Evolutionary conservation across 2,329 filamentous ascomycete species (phyloP).

Genomic region (Aspergillus puulaauensis): DNA sequence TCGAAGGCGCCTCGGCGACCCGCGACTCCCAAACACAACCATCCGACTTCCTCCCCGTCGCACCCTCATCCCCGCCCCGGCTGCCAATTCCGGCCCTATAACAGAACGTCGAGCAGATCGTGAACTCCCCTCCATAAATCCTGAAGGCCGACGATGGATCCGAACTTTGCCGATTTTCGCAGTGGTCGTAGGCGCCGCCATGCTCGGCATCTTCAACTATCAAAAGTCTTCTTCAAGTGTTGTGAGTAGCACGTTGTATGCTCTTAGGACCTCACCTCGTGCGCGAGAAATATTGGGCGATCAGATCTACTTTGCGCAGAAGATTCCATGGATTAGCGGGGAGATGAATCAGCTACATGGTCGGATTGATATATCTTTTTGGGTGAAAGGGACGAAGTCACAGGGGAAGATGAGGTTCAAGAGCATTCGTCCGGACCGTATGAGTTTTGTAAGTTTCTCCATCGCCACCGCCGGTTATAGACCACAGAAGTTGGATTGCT

Average conservation of each 20-base stretch:
- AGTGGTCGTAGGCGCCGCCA: constrained; percentile 66
- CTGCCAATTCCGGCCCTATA: constrained; percentile 51
- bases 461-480: not conserved
- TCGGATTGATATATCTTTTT: constrained; percentile 80
- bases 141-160: constrained; percentile 59
- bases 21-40: constrained; percentile 13
- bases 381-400: constrained; percentile 75
- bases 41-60: constrained; percentile 31
- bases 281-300: constrained; percentile 81
- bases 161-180: constrained; percentile 80
- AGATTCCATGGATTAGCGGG: constrained; percentile 80
- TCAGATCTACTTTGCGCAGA: constrained; percentile 75
- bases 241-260: constrained; percentile 87
- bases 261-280: constrained; percentile 73
- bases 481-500: not conserved
- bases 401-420: constrained; percentile 76
- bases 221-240: constrained; percentile 88
- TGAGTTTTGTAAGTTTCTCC: constrained; percentile 54
- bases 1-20: constrained; percentile 20
- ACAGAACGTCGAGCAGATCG: constrained; percentile 54
- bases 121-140: constrained; percentile 48
- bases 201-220: constrained; percentile 97
- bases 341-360: constrained; percentile 94
- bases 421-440: constrained; percentile 68
- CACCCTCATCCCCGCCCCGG: constrained; percentile 51